These are phyloP conservation scores for Ganoderma sinense DNA, from an alignment of 1,284 basidiomycete species.

Conservation along the genomic window DNA sequence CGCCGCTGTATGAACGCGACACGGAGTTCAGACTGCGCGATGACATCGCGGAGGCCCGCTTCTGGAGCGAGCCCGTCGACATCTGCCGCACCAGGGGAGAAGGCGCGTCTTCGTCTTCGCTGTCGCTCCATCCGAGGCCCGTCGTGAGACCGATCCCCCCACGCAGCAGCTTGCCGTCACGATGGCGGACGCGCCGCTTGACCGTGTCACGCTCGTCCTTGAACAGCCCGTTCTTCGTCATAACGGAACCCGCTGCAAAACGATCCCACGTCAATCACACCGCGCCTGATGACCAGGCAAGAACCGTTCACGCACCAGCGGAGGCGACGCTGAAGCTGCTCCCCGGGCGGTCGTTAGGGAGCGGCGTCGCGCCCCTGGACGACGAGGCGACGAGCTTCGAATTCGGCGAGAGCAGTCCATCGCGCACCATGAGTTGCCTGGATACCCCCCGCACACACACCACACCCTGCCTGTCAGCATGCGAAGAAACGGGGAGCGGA, in stretches of 20 bases:
- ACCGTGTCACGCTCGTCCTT: constrained; percentile 73
- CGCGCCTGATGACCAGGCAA: constrained; percentile 12
- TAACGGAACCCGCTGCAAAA: constrained; percentile 42
- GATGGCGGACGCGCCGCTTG: constrained; percentile 66
- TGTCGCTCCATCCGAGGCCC: constrained; percentile 83
- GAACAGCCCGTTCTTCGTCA: constrained; percentile 58
- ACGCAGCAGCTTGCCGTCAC: constrained; percentile 67
- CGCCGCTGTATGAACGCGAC: constrained; percentile 42
- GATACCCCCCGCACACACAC: background rate
- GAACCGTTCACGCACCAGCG: constrained; percentile 41
- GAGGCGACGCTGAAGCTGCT: constrained; percentile 49
- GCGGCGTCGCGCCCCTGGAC: constrained; percentile 37
- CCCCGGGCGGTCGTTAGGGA: constrained; percentile 41
- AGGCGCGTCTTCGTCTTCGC: constrained; percentile 85
- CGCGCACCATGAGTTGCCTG: constrained; percentile 76
- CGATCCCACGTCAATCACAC: constrained; percentile 7
- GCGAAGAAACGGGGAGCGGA: constrained; percentile 11
- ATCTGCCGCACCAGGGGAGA: constrained; percentile 73
- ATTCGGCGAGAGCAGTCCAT: constrained; percentile 75
- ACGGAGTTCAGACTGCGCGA: constrained; percentile 36
- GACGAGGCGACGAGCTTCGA: constrained; percentile 66
- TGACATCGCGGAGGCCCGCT: constrained; percentile 16
- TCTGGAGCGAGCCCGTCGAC: constrained; percentile 56
- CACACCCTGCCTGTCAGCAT: constrained; percentile 5
- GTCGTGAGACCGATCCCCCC: constrained; percentile 82